Base-by-base conservation (phyloP, 148 eudicot species). In the Rhododendron kiyosumense region DNA sequence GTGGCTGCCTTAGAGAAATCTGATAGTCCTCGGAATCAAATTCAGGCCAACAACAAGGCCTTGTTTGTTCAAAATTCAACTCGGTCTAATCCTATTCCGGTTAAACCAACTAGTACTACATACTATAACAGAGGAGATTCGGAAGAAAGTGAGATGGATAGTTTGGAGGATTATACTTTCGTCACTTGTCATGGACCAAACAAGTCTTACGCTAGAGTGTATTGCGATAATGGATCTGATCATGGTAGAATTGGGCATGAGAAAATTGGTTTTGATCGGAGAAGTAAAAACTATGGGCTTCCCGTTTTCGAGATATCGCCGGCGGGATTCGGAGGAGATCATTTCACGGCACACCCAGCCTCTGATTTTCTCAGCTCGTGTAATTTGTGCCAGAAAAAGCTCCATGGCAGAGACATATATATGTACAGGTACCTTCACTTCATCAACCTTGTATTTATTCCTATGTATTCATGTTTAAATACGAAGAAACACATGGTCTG, bases 1-100 rank as follows among this genome's bases (percentile, higher is more conserved):
- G 90, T 93, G 0, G 98, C 94, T 0, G 93, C 94, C 54, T 93
- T 94, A 0, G 92, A 94, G 30, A 86, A 89, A 83, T 49, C 90
- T 32, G 84, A 36, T 5, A 79, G 52, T 30, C 46, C 73, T 3
- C 83, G 80, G 1, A 67, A 86, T 41, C 85, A 89, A 85, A 81
- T 87, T 61, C 87, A 84, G 85, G 88, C 87, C 3, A 86, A 79
- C 5, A 89, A 85, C 61, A 54, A 54, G 59, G 88, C 91, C 17
- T 41, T 90, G 34, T 75, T 77, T 61, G 84, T 88, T 73, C 89
- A 78, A 84, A 87, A 91, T 79, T 82, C 82, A 63, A 74, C 1
- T 54, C 86, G 90, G 18, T 91, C 94, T 2, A 87, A 76, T 12
- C 94, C 92, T 1, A 91, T 91, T 48, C 89, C 92, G 26, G 92